Evolutionary conservation across 1,139 yeast genomes (phyloP).

Genomic region (Suhomyces chickasaworum): DNA sequence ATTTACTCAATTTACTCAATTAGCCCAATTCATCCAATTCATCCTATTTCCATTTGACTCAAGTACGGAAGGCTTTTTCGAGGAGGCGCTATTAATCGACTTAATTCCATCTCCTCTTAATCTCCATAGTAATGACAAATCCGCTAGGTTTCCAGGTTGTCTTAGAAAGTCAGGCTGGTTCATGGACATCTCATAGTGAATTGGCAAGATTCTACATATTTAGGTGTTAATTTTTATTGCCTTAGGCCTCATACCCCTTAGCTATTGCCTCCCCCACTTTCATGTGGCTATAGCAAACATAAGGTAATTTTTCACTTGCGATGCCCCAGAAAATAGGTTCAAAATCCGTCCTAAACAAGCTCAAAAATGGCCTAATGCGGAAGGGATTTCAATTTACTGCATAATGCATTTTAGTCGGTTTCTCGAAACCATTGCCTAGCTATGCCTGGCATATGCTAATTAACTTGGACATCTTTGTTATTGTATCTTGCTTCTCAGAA

Average conservation of each 20-base stretch:
- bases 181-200: too few species aligned
- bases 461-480: too few species aligned
- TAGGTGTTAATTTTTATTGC: too few species aligned
- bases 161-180: too few species aligned
- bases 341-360: not conserved
- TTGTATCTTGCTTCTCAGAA: too few species aligned
- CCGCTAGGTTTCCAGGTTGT: not conserved
- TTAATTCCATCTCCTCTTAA: not conserved
- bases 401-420: not conserved
- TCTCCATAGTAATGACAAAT: not conserved
- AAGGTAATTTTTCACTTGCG: slow-evolving; percentile 1
- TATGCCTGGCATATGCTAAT: too few species aligned
- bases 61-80: not conserved
- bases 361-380: not conserved
- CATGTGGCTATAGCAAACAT: slow-evolving; percentile 4
- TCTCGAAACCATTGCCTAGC: not conserved
- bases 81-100: not conserved
- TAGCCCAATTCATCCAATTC: too few species aligned
- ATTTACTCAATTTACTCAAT: not conserved
- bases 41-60: too few species aligned
- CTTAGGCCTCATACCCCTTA: slow-evolving; percentile 1
- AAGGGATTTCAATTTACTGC: not conserved
- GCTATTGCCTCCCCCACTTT: slow-evolving; percentile 1
- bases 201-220: too few species aligned
- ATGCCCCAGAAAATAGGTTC: not conserved